phyloP scores from a whole-genome alignment of 2,329 filamentous ascomycete species.

The Rhinocladiella similis region DNA sequence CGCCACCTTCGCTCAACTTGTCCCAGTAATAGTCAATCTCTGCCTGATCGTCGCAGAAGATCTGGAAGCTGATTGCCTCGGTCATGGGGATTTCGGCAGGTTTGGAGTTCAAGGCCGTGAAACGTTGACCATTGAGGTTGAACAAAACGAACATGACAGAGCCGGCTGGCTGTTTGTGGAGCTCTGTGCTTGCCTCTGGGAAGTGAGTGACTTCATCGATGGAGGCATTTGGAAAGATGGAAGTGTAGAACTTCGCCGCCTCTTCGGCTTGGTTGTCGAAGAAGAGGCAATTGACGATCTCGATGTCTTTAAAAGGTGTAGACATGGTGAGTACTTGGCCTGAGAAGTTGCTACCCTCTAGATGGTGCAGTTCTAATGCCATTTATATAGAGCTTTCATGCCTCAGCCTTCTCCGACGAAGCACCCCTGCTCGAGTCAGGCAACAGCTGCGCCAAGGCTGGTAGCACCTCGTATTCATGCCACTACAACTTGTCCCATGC shows the following conservation, averaged over 20 bases:
- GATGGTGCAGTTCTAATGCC: neutral
- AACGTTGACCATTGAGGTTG: slow-evolving; percentile 41
- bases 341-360: neutral
- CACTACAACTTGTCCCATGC: neutral
- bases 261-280: slow-evolving; percentile 31
- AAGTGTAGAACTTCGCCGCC: slow-evolving; percentile 29
- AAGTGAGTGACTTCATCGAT: slow-evolving; percentile 34
- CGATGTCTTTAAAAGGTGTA: slow-evolving; percentile 5
- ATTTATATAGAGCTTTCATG: neutral
- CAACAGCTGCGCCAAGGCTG: slow-evolving; percentile 20
- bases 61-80: slow-evolving; percentile 46
- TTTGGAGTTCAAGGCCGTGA: slow-evolving; percentile 48
- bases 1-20: slow-evolving; percentile 43
- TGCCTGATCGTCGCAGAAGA: slow-evolving; percentile 47
- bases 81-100: slow-evolving; percentile 40
- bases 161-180: slow-evolving; percentile 33
- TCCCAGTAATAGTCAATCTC: slow-evolving; percentile 53
- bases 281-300: slow-evolving; percentile 29
- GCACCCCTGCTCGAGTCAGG: slow-evolving; percentile 1
- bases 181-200: slow-evolving; percentile 33
- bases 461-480: neutral
- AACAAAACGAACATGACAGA: slow-evolving; percentile 37
- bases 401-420: neutral
- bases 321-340: slow-evolving; percentile 4
- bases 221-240: slow-evolving; percentile 28